Evolutionary conservation across 2,329 filamentous ascomycete genomes (phyloP).

Genomic region (Xylaria sp.): DNA sequence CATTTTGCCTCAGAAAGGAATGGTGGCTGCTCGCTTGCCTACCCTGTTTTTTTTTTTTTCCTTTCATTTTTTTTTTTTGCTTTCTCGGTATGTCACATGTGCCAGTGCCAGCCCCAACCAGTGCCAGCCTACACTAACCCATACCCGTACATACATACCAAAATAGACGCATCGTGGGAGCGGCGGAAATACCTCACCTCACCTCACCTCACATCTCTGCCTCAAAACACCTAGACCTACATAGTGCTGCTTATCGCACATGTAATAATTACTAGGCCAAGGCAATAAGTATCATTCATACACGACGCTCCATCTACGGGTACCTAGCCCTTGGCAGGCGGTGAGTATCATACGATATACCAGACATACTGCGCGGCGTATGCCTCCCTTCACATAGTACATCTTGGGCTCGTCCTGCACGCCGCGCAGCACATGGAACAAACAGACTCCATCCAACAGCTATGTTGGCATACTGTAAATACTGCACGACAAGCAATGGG

Average conservation of each 20-base stretch:
- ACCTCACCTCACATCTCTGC: not conserved
- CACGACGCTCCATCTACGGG: slow-evolving; percentile 6
- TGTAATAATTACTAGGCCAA: not conserved
- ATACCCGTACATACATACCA: too few species aligned
- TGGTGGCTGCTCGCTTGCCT: slow-evolving; percentile 13
- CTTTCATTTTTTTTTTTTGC: too few species aligned
- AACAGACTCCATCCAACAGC: too few species aligned
- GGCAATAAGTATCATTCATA: not conserved
- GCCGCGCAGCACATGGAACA: too few species aligned
- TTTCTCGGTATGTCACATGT: slow-evolving; percentile 7
- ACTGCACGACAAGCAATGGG: too few species aligned
- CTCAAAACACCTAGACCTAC: not conserved
- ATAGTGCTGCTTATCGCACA: not conserved
- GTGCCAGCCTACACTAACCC: too few species aligned
- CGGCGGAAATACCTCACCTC: slow-evolving; percentile 19
- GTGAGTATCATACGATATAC: slow-evolving; percentile 18
- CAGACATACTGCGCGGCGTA: not conserved
- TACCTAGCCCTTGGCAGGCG: slow-evolving; percentile 9
- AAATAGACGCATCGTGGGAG: slow-evolving; percentile 11
- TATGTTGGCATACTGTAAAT: too few species aligned
- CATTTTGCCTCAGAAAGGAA: not conserved
- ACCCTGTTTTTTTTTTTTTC: not conserved
- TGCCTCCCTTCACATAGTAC: not conserved
- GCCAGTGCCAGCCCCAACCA: too few species aligned
- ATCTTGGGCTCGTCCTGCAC: not conserved